These are phyloP conservation scores for Potentilla sterilis DNA, from an alignment of 306 rosid species.

Conservation along the genomic window DNA sequence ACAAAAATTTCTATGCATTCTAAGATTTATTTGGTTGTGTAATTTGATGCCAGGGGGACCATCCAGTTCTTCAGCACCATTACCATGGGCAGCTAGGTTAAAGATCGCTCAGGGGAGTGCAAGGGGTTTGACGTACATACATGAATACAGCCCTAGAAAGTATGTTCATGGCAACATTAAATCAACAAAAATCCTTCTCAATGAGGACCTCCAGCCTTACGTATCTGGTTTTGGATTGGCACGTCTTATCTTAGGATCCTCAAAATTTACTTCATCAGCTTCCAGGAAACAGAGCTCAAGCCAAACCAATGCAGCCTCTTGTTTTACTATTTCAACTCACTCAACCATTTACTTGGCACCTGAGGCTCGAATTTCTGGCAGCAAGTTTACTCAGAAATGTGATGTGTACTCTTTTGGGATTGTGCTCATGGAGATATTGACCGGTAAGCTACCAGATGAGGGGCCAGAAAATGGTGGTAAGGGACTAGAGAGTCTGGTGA, in stretches of 20 bases:
- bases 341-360: constrained; percentile 60
- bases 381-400: constrained; percentile 70
- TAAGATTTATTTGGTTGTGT: constrained; percentile 8
- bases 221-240: constrained; percentile 69
- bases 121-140: constrained; percentile 67
- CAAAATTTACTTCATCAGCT: constrained; percentile 34
- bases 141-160: constrained; percentile 65
- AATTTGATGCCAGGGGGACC: constrained; percentile 51
- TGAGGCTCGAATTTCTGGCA: constrained; percentile 48
- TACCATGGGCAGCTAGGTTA: constrained; percentile 68
- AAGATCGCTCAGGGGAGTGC: constrained; percentile 79
- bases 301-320: constrained; percentile 33
- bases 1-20: neutral
- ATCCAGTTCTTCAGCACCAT: constrained; percentile 38
- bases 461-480: constrained; percentile 51
- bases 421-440: constrained; percentile 59
- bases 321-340: constrained; percentile 38
- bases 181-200: constrained; percentile 71
- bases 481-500: constrained; percentile 53
- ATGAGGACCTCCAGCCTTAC: constrained; percentile 61
- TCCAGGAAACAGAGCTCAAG: constrained; percentile 41
- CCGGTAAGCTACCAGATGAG: constrained; percentile 52
- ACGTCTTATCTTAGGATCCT: constrained; percentile 40
- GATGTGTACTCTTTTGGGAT: constrained; percentile 71
- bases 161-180: constrained; percentile 70